Base-by-base conservation (phyloP, 2,329 filamentous ascomycete genomes). In the Verticillium albo-atrum region DNA sequence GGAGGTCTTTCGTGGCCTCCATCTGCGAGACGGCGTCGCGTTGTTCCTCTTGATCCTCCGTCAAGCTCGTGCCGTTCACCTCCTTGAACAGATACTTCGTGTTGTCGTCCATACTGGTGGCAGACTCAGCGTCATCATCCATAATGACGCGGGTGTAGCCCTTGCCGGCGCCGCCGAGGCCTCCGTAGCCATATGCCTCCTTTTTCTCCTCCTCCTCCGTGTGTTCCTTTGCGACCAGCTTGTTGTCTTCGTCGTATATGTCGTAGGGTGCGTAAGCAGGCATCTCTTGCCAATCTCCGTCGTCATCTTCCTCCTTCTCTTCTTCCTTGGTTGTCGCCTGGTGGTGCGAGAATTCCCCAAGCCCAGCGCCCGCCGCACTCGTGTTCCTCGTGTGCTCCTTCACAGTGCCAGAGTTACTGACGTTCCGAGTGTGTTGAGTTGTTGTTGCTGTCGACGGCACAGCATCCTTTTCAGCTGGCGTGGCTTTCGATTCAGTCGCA, bases 81-180 rank as follows among this genome's bases (percentile, higher is more conserved):
- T 92, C 88, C 65, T 91, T 94, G 79, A 99, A 99, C 3, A 99
- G 82, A 72, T 99, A 99, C 59, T 92, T 88, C 0, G 95, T 99
- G 68, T 98, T 94, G 60, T 99, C 95, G 71, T 99, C 95, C 87
- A 99, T 87, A 76, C 94, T 98, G 3, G 92, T 99, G 55, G 90
- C 90, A 28, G 93, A 97, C 71, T 96, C 87, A 15, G 89, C 93
- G 74, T 99, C 95, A 64, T 99, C 95, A 67, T 99, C 95, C 67
- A 97, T 83, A 63, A 96, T 85, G n/a, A 99, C 92, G 55, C 92
- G 85, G 1, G 95, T 99, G 72, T 99, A 99, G 4, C 95, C 95
- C 74, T 92, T 97, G 42, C 92, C 92, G 9, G 94, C 94, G 28
- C 93, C 93, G 26, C 94, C 93, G 0, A 97, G 82, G 15, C 89